A percentile compares a stretch with the other conserved stretches of the same genome.
Evolutionary conservation across 306 rosid species (phyloP).

Genomic region (Cicer cuneatum): DNA sequence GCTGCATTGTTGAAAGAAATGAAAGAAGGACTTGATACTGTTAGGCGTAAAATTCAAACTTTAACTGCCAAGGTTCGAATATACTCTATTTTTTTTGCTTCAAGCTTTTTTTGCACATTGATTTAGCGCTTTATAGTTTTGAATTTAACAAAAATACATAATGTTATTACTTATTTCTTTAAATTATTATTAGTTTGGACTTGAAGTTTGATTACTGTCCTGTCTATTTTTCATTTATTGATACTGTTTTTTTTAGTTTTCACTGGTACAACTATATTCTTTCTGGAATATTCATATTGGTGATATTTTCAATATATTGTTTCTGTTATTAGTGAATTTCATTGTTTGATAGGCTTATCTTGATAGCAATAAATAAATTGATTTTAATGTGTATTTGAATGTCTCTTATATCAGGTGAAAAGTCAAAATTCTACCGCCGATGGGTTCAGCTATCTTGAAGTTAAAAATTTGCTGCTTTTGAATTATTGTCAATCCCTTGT

Average conservation of each 20-base stretch:
- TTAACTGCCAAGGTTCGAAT: conserved; percentile 68
- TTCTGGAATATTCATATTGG: background rate
- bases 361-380: conserved; percentile 19
- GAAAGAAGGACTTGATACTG: conserved; percentile 78
- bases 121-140: too few species aligned
- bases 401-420: conserved; percentile 59
- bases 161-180: background rate
- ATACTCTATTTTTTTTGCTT: too few species aligned
- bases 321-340: background rate
- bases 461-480: conserved; percentile 79
- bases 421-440: conserved; percentile 68
- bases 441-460: conserved; percentile 90
- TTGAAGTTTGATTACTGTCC: too few species aligned
- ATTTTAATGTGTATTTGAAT: conserved; percentile 12
- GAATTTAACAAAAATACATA: background rate
- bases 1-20: conserved; percentile 74
- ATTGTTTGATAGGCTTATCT: background rate
- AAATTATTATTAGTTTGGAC: background rate
- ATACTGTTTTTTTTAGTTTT: background rate
- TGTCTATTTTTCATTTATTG: background rate
- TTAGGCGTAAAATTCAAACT: conserved; percentile 68
- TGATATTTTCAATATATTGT: background rate
- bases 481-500: conserved; percentile 87
- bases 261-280: background rate
- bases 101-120: too few species aligned